A percentile compares a stretch with the other conserved stretches of the same genome.
These are phyloP conservation scores for Magnolia sinica DNA, from an alignment of 164 flowering plant genomes.

Conservation along the genomic window DNA sequence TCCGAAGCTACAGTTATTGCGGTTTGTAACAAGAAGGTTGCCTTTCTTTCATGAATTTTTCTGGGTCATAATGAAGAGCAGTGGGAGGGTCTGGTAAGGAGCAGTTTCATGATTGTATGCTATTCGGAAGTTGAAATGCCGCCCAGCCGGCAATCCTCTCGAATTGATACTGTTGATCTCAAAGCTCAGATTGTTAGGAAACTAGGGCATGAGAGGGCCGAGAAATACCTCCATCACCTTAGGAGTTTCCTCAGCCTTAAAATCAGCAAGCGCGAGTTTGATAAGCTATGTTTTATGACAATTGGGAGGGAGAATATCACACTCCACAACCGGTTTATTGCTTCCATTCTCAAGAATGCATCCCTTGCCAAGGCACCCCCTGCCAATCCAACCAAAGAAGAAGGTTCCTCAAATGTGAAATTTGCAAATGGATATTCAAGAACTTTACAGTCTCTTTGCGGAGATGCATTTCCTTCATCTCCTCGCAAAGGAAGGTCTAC, in stretches of 20 bases:
- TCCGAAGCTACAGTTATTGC: constrained; percentile 27
- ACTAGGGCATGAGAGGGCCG: constrained; percentile 61
- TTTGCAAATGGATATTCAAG: constrained; percentile 35
- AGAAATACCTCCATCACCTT: constrained; percentile 61
- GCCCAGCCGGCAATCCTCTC: constrained; percentile 30
- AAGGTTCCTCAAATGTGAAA: constrained; percentile 26
- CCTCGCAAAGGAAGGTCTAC: constrained; percentile 61
- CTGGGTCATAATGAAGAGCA: background rate
- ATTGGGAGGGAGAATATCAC: constrained; percentile 69
- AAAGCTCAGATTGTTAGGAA: constrained; percentile 47
- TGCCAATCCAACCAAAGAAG: constrained; percentile 25
- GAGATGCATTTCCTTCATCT: constrained; percentile 51
- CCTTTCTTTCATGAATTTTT: background rate
- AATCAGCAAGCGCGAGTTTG: constrained; percentile 58
- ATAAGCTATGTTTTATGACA: constrained; percentile 46
- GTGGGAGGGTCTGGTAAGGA: background rate
- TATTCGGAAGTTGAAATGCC: constrained; percentile 33
- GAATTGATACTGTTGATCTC: constrained; percentile 59
- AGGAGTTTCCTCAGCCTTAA: constrained; percentile 40
- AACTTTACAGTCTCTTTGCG: constrained; percentile 42
- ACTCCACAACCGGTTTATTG: constrained; percentile 67
- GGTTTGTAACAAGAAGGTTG: constrained; percentile 13
- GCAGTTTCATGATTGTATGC: constrained; percentile 18
- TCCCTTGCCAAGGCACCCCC: constrained; percentile 55
- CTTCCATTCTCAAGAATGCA: constrained; percentile 62